A percentile compares a stretch with the other conserved stretches of the same genome.
Evolutionary conservation across 805 yeast genomes (phyloP).

Genomic region (Torulaspora delbrueckii): DNA sequence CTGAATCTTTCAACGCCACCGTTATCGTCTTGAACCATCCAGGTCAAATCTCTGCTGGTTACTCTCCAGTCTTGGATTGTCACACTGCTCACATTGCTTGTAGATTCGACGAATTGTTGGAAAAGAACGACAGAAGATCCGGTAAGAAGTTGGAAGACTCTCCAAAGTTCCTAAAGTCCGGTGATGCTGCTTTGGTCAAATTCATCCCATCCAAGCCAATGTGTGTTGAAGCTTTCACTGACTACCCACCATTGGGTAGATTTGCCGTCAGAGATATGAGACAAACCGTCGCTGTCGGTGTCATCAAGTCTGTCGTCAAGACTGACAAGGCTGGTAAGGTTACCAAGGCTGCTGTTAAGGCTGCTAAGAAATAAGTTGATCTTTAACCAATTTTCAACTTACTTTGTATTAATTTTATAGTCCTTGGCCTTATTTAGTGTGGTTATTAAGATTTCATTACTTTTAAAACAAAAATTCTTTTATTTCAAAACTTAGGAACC

Average conservation of each 20-base stretch:
- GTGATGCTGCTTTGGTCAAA: constrained; percentile 93
- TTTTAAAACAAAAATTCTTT: constrained; percentile 1
- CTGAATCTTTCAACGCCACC: constrained; percentile 79
- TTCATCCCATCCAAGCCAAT: constrained; percentile 86
- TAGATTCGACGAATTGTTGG: constrained; percentile 71
- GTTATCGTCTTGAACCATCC: constrained; percentile 87
- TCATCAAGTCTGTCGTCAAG: constrained; percentile 92
- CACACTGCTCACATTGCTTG: constrained; percentile 94
- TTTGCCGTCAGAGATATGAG: constrained; percentile 99
- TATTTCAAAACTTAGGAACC: background rate
- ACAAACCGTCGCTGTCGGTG: constrained; percentile 99
- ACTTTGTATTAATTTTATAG: constrained; percentile 21
- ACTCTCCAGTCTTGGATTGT: constrained; percentile 88
- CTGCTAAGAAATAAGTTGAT: constrained; percentile 32
- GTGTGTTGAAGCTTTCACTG: constrained; percentile 91
- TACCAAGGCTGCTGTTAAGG: constrained; percentile 80
- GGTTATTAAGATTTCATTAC: constrained; percentile 13
- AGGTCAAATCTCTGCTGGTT: constrained; percentile 86
- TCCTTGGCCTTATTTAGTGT: constrained; percentile 17
- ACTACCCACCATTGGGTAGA: constrained; percentile 97
- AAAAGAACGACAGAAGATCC: constrained; percentile 88
- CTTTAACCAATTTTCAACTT: constrained; percentile 10
- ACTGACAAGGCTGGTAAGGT: constrained; percentile 84
- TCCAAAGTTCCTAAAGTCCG: constrained; percentile 93
- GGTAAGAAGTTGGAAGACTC: constrained; percentile 85